Evolutionary conservation across 805 yeast species (phyloP).

Genomic region (Debaryomyces prosopidis): DNA sequence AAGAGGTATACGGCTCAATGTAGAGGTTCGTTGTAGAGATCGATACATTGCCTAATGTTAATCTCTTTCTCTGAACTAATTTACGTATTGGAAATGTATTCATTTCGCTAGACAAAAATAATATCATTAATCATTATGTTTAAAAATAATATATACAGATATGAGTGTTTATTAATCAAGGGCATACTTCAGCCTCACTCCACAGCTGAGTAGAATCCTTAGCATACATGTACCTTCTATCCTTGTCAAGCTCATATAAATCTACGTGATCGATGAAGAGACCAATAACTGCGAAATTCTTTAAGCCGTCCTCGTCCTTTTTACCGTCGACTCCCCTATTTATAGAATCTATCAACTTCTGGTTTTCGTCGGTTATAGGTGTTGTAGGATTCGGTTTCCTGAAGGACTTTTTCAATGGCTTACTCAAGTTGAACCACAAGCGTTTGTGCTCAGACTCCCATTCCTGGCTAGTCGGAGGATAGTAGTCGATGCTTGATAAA

Average conservation of each 20-base stretch:
- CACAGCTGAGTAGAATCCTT: constrained; percentile 61
- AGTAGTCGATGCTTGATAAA: constrained; percentile 20
- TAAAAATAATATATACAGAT: not conserved
- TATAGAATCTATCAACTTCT: constrained; percentile 64
- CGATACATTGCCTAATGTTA: no score
- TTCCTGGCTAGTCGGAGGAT: constrained; percentile 58
- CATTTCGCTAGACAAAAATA: no score
- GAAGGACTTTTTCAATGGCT: constrained; percentile 61
- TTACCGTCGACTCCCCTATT: constrained; percentile 83
- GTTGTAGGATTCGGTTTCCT: constrained; percentile 76
- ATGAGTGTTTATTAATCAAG: constrained; percentile 33
- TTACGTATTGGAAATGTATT: no score
- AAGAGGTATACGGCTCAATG: no score
- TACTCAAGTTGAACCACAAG: constrained; percentile 63
- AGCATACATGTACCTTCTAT: constrained; percentile 53
- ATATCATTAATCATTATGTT: not conserved
- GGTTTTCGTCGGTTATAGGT: constrained; percentile 52
- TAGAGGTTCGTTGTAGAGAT: no score
- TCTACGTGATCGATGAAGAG: constrained; percentile 74
- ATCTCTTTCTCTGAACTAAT: no score
- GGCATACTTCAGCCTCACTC: constrained; percentile 79
- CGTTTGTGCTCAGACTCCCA: constrained; percentile 66
- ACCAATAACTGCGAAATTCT: constrained; percentile 68
- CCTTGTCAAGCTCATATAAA: constrained; percentile 58
- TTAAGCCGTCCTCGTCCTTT: constrained; percentile 58